Base-by-base conservation (phyloP, 2,329 filamentous ascomycete species). In the Alternaria conjuncta region DNA sequence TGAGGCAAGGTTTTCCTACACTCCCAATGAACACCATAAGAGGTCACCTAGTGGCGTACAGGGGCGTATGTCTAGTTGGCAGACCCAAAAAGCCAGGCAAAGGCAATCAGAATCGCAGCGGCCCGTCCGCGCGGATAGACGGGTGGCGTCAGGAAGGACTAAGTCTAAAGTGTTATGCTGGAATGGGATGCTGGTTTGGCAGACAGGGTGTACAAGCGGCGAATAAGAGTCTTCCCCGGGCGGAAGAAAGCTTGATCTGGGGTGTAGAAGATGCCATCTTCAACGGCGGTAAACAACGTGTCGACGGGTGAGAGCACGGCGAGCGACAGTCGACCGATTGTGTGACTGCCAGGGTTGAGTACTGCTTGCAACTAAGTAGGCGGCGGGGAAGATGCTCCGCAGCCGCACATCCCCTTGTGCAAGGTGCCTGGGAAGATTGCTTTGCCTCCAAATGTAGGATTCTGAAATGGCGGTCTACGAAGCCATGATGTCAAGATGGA, bases 41-140 rank as follows among this genome's bases (percentile, higher is more conserved):
- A 44, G n/a, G 21, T 36, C 36, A 56, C 59, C 47, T 60, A 64
- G 63, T 65, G 63, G 64, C 62, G 61, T 67, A 67, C 69, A 73
- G 68, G 64, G 69, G 54, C 59, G 56, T 45, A 58, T 63, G 66
- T 58, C 65, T 65, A 69, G 69, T 67, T 75, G 71, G 72, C 72
- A 74, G 70, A 73, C 64, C 51, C 65, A 62, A 60, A 63, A 54
- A 65, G 55, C 63, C 61, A 69, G 56, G 67, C 63, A 61, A 69
- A 65, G 64, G 54, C 74, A 76, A 76, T 71, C 70, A 75, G 59
- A 64, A 64, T 74, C 66, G 71, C 73, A 73, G 74, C 77, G 75
- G 75, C 64, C 75, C 75, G 76, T 64, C 74, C 75, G 76, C 60
- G 63, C 75, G 77, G 76, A 70, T 72, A 71, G 73, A 73, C 76